Percentiles rank a stretch among this genome's conserved stretches.
Evolutionary conservation across 2,329 filamentous ascomycete genomes (phyloP).

Genomic region (Neoscytalidium dimidiatum): DNA sequence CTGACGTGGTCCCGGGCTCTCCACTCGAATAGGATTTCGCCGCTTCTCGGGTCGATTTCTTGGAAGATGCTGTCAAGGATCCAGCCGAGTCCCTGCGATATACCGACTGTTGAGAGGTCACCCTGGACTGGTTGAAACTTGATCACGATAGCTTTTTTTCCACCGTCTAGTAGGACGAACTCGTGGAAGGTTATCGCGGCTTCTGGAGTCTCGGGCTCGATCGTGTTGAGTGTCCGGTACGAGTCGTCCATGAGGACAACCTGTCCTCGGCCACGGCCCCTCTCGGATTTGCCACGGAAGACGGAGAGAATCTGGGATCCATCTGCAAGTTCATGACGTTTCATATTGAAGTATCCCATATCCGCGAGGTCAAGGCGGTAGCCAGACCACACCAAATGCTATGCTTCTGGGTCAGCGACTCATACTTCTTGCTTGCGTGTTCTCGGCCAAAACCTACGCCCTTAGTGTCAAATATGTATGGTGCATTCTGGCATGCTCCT

Average conservation of each 20-base stretch:
- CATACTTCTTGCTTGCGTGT: too few relatives aligned
- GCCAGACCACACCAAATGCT: conserved; percentile 50
- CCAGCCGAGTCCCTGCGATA: conserved; percentile 35
- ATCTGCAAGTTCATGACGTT: conserved; percentile 36
- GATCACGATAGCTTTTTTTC: conserved; percentile 42
- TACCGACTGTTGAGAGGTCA: conserved; percentile 40
- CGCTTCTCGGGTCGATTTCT: conserved; percentile 42
- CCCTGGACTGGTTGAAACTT: conserved; percentile 39
- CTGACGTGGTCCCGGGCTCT: conserved; percentile 57
- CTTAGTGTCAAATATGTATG: conserved; percentile 54
- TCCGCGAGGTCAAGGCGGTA: conserved; percentile 52
- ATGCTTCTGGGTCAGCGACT: background rate
- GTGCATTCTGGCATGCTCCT: conserved; percentile 21
- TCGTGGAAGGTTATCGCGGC: conserved; percentile 51
- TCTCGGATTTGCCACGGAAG: conserved; percentile 54
- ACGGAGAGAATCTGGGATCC: conserved; percentile 53
- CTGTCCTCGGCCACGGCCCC: conserved; percentile 54
- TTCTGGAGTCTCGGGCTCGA: conserved; percentile 37
- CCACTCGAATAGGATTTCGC: conserved; percentile 58
- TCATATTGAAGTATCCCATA: background rate
- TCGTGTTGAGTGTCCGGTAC: conserved; percentile 47
- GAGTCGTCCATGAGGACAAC: conserved; percentile 54
- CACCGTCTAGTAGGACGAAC: conserved; percentile 48
- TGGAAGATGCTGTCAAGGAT: conserved; percentile 47
- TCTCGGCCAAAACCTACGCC: conserved; percentile 37